Conservation (phyloP, 495 filamentous ascomycete genomes). For the Achaetomiella virescens region DNA sequence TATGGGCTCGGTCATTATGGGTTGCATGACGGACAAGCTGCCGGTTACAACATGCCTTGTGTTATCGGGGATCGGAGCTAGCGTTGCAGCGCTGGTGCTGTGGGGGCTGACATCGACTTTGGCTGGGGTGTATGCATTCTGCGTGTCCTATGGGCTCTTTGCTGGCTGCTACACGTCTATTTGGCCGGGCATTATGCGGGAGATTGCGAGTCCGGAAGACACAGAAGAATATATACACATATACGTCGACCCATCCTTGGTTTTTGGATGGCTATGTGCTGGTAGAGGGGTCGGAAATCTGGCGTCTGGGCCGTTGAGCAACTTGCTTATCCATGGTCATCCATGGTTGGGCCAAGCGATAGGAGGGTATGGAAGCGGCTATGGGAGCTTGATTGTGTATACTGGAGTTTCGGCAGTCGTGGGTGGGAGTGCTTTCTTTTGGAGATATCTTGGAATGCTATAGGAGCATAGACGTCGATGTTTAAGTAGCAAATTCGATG, state of each 20-base stretch:
- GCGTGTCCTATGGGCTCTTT: background rate
- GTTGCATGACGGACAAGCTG: constrained; percentile 1
- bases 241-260: background rate
- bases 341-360: background rate
- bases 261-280: constrained; percentile 2
- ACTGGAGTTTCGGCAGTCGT: background rate
- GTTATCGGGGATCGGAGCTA: background rate
- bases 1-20: background rate
- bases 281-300: background rate
- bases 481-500: too few species aligned
- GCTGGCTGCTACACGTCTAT: constrained; percentile 2
- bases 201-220: background rate
- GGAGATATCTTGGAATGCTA: background rate
- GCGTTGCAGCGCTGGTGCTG: background rate
- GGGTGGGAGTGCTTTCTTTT: background rate
- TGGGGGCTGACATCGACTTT: background rate
- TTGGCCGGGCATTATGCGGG: constrained; percentile 4
- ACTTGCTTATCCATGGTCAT: background rate
- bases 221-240: background rate
- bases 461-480: too few species aligned
- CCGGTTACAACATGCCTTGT: background rate
- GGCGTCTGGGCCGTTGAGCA: background rate
- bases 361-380: constrained; percentile 1
- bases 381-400: constrained; percentile 4
- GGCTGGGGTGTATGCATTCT: constrained; percentile 2